A percentile compares a stretch with the other conserved stretches of the same genome.
Conservation (phyloP, 129 eudicot species). For the Deinandra increscens region DNA sequence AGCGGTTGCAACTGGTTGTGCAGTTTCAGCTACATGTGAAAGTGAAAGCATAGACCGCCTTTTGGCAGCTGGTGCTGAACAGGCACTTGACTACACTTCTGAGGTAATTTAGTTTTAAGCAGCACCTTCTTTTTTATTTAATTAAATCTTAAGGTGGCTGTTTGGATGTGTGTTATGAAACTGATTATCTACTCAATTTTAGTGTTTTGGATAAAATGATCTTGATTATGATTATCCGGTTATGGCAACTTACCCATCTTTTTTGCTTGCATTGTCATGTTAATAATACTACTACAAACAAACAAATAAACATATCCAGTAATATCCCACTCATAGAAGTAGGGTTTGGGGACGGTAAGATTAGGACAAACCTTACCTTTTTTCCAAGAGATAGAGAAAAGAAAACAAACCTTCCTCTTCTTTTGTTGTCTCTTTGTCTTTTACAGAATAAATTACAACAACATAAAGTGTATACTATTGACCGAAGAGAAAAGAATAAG, state of each 20-base stretch:
- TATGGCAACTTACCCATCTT: slow-evolving; percentile 1
- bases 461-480: too few relatives aligned
- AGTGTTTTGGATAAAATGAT: not conserved
- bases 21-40: slow-evolving; percentile 82
- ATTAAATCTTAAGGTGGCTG: slow-evolving; percentile 8
- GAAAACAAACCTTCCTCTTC: too few relatives aligned
- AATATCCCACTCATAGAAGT: too few relatives aligned
- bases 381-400: too few relatives aligned
- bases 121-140: not conserved
- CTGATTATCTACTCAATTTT: not conserved
- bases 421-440: too few relatives aligned
- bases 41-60: slow-evolving; percentile 75
- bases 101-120: slow-evolving; percentile 50
- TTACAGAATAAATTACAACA: too few relatives aligned
- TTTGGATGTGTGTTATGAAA: not conserved
- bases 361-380: too few relatives aligned
- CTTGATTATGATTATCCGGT: not conserved
- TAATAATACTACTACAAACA: not conserved
- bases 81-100: slow-evolving; percentile 74
- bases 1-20: slow-evolving; percentile 81
- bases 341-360: too few relatives aligned
- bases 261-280: not conserved
- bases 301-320: too few relatives aligned
- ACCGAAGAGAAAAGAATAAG: too few relatives aligned
- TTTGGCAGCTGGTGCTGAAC: slow-evolving; percentile 88